Evolutionary conservation across 148 eudicot species (phyloP).

Genomic region (Chenopodium berlandieri): DNA sequence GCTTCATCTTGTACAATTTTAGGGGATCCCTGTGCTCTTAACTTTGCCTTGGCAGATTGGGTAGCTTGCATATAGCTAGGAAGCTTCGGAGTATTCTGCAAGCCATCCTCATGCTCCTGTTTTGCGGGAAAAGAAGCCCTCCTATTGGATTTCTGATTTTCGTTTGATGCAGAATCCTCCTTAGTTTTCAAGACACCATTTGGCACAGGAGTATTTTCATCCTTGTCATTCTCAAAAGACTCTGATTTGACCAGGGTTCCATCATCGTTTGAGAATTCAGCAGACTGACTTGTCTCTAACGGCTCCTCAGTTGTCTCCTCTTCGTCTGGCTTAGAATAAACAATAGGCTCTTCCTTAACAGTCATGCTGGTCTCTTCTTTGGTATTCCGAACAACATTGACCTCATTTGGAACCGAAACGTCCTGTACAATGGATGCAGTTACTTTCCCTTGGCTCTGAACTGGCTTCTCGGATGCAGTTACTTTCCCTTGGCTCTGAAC

Average conservation of each 20-base stretch:
- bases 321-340: slow-evolving; percentile 22
- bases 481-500: too few species aligned
- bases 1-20: slow-evolving; percentile 37
- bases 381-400: slow-evolving; percentile 24
- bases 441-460: slow-evolving; percentile 11
- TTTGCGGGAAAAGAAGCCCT: slow-evolving; percentile 48
- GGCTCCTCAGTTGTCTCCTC: slow-evolving; percentile 26
- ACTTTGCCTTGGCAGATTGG: slow-evolving; percentile 57
- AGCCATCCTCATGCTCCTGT: slow-evolving; percentile 48
- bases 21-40: slow-evolving; percentile 55
- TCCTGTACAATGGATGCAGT: slow-evolving; percentile 23
- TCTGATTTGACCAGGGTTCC: slow-evolving; percentile 25
- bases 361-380: slow-evolving; percentile 28
- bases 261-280: slow-evolving; percentile 32
- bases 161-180: slow-evolving; percentile 31
- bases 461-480: too few species aligned
- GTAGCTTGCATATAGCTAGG: slow-evolving; percentile 67
- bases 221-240: slow-evolving; percentile 31
- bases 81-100: slow-evolving; percentile 39
- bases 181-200: slow-evolving; percentile 36
- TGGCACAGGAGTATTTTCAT: slow-evolving; percentile 28
- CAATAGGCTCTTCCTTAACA: slow-evolving; percentile 26
- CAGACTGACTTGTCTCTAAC: slow-evolving; percentile 23
- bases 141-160: slow-evolving; percentile 40
- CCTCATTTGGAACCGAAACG: slow-evolving; percentile 22